Conservation (phyloP, 2,329 filamentous ascomycete genomes). For the Raffaelea arxii region DNA sequence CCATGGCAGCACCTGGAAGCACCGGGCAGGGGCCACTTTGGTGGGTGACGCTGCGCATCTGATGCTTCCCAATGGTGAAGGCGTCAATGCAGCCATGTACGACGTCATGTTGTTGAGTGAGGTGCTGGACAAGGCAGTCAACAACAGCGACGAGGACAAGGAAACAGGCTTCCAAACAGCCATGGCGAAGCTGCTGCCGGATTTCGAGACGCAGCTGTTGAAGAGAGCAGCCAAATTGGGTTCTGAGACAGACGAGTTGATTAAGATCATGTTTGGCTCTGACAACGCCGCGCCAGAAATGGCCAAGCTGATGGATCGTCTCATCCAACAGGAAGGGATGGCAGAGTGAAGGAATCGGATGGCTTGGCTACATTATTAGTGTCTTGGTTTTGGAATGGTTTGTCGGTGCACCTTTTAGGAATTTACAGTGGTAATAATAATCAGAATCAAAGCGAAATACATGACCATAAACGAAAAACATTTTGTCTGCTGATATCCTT, state of each 20-base stretch:
- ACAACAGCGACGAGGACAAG: conserved; percentile 11
- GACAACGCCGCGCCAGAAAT: conserved; percentile 2
- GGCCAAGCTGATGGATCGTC: neutral
- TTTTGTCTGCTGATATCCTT: too few relatives aligned
- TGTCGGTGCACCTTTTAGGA: too few relatives aligned
- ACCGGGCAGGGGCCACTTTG: conserved; percentile 32
- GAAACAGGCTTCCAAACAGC: conserved; percentile 9
- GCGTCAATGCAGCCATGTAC: conserved; percentile 42
- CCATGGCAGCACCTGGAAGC: conserved; percentile 29
- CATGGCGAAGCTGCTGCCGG: conserved; percentile 12
- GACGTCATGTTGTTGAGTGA: conserved; percentile 36
- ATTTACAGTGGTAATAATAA: too few relatives aligned
- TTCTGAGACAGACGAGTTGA: conserved; percentile 7
- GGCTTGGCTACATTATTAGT: too few relatives aligned
- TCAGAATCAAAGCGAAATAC: too few relatives aligned
- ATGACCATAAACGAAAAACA: too few relatives aligned
- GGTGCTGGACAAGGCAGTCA: conserved; percentile 12
- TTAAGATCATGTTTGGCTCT: conserved; percentile 9
- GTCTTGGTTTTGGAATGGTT: too few relatives aligned
- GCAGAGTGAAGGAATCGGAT: too few relatives aligned
- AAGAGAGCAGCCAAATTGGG: conserved; percentile 9
- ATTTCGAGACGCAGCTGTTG: conserved; percentile 16
- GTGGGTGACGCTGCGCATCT: conserved; percentile 47
- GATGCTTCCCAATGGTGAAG: conserved; percentile 41
- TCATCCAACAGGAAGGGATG: too few relatives aligned